These are phyloP conservation scores for Bimuria novae-zelandiae DNA, from an alignment of 2,329 filamentous ascomycete genomes.

Conservation along the genomic window DNA sequence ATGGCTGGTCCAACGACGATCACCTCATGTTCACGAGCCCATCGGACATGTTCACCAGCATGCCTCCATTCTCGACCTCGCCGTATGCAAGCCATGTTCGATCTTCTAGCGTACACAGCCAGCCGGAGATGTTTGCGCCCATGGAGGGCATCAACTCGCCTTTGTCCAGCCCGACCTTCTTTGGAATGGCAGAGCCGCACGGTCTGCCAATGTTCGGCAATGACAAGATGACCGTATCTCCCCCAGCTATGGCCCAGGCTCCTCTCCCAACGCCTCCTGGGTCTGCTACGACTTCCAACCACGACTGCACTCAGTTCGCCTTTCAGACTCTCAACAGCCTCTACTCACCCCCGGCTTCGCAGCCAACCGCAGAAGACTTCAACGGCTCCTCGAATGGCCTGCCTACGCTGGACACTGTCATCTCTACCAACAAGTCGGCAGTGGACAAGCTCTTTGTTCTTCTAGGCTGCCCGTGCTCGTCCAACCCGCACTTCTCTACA, in stretches of 20 bases:
- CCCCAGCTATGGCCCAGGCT: constrained; percentile 30
- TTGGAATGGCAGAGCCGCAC: constrained; percentile 31
- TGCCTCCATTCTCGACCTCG: constrained; percentile 31
- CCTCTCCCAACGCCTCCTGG: constrained; percentile 36
- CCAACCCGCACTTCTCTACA: constrained; percentile 44
- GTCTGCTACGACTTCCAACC: constrained; percentile 27
- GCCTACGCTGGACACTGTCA: constrained; percentile 37
- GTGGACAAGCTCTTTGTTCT: constrained; percentile 41
- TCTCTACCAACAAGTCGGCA: constrained; percentile 40
- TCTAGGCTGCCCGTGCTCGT: constrained; percentile 40
- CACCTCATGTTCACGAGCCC: constrained; percentile 36
- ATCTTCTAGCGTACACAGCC: constrained; percentile 36
- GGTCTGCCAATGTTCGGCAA: constrained; percentile 26
- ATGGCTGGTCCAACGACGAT: constrained; percentile 40
- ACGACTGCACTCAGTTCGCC: constrained; percentile 44
- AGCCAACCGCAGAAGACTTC: constrained; percentile 32
- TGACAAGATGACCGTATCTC: constrained; percentile 31
- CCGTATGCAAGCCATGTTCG: constrained; percentile 31
- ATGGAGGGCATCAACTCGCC: constrained; percentile 31
- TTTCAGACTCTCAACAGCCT: constrained; percentile 43
- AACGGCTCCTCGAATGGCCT: constrained; percentile 28
- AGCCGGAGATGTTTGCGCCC: constrained; percentile 36
- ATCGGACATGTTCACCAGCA: constrained; percentile 31
- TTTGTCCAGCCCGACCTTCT: constrained; percentile 29
- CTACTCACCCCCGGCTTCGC: constrained; percentile 35